These are phyloP conservation scores for Naematelia encephala DNA, from an alignment of 768 basidiomycete genomes.

Conservation along the genomic window DNA sequence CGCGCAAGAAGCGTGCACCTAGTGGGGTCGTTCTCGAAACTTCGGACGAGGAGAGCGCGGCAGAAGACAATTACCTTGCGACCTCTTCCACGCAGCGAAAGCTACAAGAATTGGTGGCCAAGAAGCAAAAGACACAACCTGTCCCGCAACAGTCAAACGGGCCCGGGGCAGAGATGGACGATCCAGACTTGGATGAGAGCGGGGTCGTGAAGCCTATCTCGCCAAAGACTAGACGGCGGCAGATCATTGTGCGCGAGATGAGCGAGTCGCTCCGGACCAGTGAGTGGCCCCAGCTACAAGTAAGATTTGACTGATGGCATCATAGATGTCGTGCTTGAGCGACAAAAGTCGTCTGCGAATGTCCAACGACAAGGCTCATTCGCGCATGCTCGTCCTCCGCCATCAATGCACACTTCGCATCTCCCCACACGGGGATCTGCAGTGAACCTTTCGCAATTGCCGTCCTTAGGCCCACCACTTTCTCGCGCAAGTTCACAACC, in stretches of 20 bases:
- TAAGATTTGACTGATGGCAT: not conserved
- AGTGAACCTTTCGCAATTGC: slow-evolving; percentile 28
- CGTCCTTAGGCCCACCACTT: slow-evolving; percentile 16
- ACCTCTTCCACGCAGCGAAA: slow-evolving; percentile 34
- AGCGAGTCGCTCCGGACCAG: slow-evolving; percentile 39
- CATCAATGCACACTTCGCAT: slow-evolving; percentile 20
- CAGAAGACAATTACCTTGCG: slow-evolving; percentile 34
- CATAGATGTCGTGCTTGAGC: slow-evolving; percentile 41
- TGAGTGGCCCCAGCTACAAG: slow-evolving; percentile 17
- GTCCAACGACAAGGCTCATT: not conserved
- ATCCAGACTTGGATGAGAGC: slow-evolving; percentile 9
- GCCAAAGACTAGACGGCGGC: slow-evolving; percentile 36
- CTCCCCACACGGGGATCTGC: slow-evolving; percentile 21
- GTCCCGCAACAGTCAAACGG: slow-evolving; percentile 13
- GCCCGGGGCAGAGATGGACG: slow-evolving; percentile 6
- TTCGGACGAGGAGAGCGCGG: slow-evolving; percentile 29
- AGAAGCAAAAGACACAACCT: slow-evolving; percentile 18
- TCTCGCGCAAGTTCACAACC: slow-evolving; percentile 14
- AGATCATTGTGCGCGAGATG: slow-evolving; percentile 45
- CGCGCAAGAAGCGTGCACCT: slow-evolving; percentile 14
- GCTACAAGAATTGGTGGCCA: slow-evolving; percentile 33
- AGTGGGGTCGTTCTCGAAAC: slow-evolving; percentile 26
- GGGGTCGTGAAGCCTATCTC: slow-evolving; percentile 31
- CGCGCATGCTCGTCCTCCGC: slow-evolving; percentile 20
- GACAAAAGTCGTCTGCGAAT: slow-evolving; percentile 33